Evolutionary conservation across 2,329 filamentous ascomycete genomes (phyloP).

Genomic region (Rhinocladiella similis): DNA sequence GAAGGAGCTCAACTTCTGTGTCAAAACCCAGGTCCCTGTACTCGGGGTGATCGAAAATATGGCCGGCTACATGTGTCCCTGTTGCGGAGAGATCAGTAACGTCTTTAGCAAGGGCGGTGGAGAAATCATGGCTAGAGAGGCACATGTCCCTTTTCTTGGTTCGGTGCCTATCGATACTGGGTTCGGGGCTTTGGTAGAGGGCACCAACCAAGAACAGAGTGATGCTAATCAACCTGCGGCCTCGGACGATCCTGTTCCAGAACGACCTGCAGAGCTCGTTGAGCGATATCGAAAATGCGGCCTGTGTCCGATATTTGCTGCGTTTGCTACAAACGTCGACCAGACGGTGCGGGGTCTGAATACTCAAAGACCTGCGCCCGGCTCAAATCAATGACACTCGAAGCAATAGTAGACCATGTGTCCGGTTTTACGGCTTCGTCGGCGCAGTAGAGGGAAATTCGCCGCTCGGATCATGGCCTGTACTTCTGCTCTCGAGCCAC

Average conservation of each 20-base stretch:
- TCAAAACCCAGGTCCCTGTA: conserved; percentile 75
- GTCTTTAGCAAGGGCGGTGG: conserved; percentile 92
- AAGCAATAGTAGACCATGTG: no score
- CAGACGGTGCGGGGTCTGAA: conserved; percentile 8
- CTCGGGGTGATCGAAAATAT: conserved; percentile 97
- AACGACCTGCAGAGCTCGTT: conserved; percentile 18
- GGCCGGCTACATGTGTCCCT: conserved; percentile 58
- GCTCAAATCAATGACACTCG: no score
- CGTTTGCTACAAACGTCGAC: conserved; percentile 23
- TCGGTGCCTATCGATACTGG: conserved; percentile 89
- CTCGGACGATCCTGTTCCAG: conserved; percentile 7
- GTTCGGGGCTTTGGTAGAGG: conserved; percentile 85
- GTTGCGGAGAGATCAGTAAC: conserved; percentile 80
- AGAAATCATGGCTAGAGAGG: conserved; percentile 82
- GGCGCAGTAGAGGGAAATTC: no score
- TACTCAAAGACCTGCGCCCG: neutral
- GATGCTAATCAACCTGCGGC: neutral
- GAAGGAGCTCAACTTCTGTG: conserved; percentile 92
- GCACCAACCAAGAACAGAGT: conserved; percentile 20
- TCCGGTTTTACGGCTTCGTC: no score
- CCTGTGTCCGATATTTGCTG: conserved; percentile 24
- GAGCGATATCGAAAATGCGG: conserved; percentile 28
- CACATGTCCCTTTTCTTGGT: conserved; percentile 79
- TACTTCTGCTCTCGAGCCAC: no score
- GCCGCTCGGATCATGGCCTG: no score